These are phyloP conservation scores for Crucibulum laeve DNA, from an alignment of 768 basidiomycete genomes.

Conservation along the genomic window DNA sequence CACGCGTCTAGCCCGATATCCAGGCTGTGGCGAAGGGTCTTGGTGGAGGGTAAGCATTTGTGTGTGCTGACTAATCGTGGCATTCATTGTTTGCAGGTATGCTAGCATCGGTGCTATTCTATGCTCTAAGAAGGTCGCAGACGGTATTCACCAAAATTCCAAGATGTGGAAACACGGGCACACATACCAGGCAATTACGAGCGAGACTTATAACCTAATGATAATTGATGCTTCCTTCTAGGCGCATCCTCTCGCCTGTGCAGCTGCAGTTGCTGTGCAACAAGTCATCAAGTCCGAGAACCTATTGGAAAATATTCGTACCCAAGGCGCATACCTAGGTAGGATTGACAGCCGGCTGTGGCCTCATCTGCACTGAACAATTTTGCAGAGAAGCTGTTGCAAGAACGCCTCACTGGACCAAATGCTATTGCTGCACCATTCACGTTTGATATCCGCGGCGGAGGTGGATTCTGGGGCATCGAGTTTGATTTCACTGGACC, in stretches of 20 bases:
- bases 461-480: slow-evolving; percentile 79
- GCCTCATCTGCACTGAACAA: neutral
- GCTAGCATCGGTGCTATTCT: slow-evolving; percentile 80
- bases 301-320: slow-evolving; percentile 60
- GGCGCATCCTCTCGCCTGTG: slow-evolving; percentile 74
- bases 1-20: slow-evolving; percentile 58
- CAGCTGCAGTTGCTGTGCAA: slow-evolving; percentile 80
- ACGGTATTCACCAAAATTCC: slow-evolving; percentile 62
- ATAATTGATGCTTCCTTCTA: slow-evolving; percentile 16
- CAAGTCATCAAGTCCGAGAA: slow-evolving; percentile 65
- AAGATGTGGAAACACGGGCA: slow-evolving; percentile 83
- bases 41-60: slow-evolving; percentile 77
- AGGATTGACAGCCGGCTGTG: slow-evolving; percentile 1
- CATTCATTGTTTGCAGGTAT: slow-evolving; percentile 41
- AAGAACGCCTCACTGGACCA: slow-evolving; percentile 47
- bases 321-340: slow-evolving; percentile 58
- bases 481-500: slow-evolving; percentile 68
- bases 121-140: slow-evolving; percentile 65
- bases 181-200: slow-evolving; percentile 62
- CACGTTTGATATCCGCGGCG: slow-evolving; percentile 78
- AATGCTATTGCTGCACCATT: slow-evolving; percentile 59
- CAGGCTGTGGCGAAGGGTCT: slow-evolving; percentile 90
- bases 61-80: neutral
- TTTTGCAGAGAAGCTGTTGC: slow-evolving; percentile 41
- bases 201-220: neutral